Evolutionary conservation across 768 basidiomycete species (phyloP), one percentile per base, ranked within the genome.

Genomic region (Hericium erinaceus): DNA sequence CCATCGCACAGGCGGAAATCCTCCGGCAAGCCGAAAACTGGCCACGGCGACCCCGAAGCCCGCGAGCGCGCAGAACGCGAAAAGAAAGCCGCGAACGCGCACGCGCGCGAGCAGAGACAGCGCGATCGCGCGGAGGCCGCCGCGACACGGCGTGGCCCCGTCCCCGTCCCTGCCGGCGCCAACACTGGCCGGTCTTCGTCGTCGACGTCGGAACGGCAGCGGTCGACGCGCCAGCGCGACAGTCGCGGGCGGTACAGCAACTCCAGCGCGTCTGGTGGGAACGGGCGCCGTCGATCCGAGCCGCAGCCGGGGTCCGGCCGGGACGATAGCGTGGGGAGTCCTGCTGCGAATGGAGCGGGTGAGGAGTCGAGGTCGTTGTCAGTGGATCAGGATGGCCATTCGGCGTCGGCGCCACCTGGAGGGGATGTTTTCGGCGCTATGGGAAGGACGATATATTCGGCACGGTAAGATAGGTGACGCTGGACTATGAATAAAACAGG

Each of bases 361-460:
- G 41, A 15, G 41, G 41, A 44, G 2, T 44, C 41, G 41, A 18
- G 16, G 15, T 15, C 41, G 41, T 44, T 15, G 15, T 16, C 41
- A 5, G 41, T 18, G 41, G 48, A 28, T 13, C n/a, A n/a, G 48
- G 48, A 28, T 15, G 48, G 18, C 8, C 18, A 44, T 44, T 50
- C 48, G 48, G 8, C 26, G 11, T 24, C 48, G 1, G 48, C 16
- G 41, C 13, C 22, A 3, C 18, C 7, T 24, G 39, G 18, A 24
- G 62, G 59, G 12, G 58, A 50, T 9, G 60, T 60, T 28, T 63
- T 63, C 26, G 62, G 49, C 37, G 50, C 60, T 28, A 62, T 60
- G 33, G 62, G 62, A 12, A 61, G 60, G 56, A 63, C 62, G 16
- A 63, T 63, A 40, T 63, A 63, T 53, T 63, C 62, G 13, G 61